Conservation (phyloP, 208 protist species). For the Tritrichomonas musculus region DNA sequence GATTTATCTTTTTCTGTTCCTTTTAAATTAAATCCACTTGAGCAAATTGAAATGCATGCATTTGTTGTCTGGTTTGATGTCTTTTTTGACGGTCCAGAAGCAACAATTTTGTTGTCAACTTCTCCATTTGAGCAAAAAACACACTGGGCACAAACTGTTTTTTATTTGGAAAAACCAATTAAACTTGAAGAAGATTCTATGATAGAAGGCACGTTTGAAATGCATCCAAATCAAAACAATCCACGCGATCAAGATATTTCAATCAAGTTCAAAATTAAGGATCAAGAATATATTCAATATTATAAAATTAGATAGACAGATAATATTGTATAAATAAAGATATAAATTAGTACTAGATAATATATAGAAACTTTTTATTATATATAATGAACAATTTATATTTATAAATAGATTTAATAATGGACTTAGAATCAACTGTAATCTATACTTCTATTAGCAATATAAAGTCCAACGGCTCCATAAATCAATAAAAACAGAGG, state of each 20-base stretch:
- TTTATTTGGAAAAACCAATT: constrained; percentile 81
- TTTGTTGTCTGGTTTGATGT: constrained; percentile 67
- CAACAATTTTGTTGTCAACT: constrained; percentile 58
- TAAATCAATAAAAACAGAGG: too few species aligned
- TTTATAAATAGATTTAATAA: too few species aligned
- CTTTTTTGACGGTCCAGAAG: constrained; percentile 60
- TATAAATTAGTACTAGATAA: too few species aligned
- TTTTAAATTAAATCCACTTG: constrained; percentile 55
- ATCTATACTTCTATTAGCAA: too few species aligned
- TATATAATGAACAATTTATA: too few species aligned
- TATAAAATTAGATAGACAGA: too few species aligned
- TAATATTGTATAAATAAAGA: too few species aligned
- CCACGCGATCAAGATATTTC: constrained; percentile 82
- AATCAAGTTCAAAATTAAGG: background rate
- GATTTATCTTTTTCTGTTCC: constrained; percentile 15
- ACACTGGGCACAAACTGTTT: constrained; percentile 88
- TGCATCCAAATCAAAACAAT: constrained; percentile 75
- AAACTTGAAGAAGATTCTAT: constrained; percentile 64
- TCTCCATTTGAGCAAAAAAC: constrained; percentile 61
- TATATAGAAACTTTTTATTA: too few species aligned
- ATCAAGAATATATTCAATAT: too few species aligned
- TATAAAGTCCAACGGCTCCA: too few species aligned
- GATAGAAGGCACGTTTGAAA: constrained; percentile 66
- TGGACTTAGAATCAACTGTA: too few species aligned
- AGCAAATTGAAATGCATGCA: constrained; percentile 62